A percentile compares a stretch with the other conserved stretches of the same genome.
Conservation (phyloP, 2,329 filamentous ascomycete species). For the Neonectria ditissima region DNA sequence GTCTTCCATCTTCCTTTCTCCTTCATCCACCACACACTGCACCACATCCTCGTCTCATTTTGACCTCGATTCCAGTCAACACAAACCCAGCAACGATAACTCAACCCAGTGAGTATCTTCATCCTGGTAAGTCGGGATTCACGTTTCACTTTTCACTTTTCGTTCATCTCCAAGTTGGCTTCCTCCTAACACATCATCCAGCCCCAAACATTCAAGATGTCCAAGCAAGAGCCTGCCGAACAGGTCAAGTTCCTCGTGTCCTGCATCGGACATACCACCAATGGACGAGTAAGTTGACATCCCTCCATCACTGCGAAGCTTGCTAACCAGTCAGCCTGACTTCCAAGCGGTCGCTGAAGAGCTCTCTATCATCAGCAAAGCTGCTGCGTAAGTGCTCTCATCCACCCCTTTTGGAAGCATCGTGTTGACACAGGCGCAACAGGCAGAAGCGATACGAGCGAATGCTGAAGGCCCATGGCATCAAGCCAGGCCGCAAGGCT, state of each 20-base stretch:
- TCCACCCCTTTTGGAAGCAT: background rate
- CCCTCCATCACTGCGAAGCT: too few relatives aligned
- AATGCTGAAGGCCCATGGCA: constrained; percentile 70
- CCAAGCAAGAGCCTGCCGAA: constrained; percentile 61
- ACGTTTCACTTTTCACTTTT: background rate
- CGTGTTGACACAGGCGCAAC: constrained; percentile 18
- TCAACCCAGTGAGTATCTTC: background rate
- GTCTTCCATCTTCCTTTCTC: constrained; percentile 4
- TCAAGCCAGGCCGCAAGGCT: constrained; percentile 46
- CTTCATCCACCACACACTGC: constrained; percentile 6
- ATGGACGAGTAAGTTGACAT: constrained; percentile 65
- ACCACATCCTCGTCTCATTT: constrained; percentile 1
- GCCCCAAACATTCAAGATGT: constrained; percentile 57
- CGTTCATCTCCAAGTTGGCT: background rate
- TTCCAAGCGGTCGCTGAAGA: constrained; percentile 74
- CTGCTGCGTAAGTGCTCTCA: constrained; percentile 72
- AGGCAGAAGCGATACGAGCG: constrained; percentile 78
- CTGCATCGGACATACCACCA: constrained; percentile 71
- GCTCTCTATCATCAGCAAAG: constrained; percentile 72
- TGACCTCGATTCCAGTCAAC: background rate
- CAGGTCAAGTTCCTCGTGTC: constrained; percentile 75
- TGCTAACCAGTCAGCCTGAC: constrained; percentile 64
- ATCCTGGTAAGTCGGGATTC: background rate
- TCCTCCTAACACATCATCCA: constrained; percentile 10
- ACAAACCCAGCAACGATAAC: constrained; percentile 11